Evolutionary conservation across 352 stramenopile species (phyloP).

Genomic region (Phytopythium aichiense): DNA sequence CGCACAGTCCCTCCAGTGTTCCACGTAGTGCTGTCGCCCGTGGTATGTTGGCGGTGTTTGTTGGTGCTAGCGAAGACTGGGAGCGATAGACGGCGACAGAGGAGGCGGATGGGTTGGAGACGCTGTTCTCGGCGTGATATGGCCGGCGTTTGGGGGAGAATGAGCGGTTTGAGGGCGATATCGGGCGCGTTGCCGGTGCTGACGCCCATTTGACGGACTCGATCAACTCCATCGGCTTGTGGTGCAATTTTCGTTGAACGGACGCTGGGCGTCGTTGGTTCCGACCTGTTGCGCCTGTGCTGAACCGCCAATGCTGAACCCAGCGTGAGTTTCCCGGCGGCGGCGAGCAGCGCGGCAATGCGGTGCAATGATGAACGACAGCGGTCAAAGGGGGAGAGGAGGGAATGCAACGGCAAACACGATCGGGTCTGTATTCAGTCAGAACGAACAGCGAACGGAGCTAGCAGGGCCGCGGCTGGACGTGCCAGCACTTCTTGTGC

Average conservation of each 20-base stretch:
- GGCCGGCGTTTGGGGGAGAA: background rate
- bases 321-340: no score
- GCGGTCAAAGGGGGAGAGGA: background rate
- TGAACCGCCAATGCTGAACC: no score
- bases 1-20: background rate
- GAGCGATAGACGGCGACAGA: background rate
- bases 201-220: background rate
- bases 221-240: no score
- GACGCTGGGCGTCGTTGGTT: no score
- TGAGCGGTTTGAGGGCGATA: no score
- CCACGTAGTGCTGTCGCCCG: background rate
- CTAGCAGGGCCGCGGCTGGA: no score
- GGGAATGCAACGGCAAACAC: background rate
- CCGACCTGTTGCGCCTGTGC: no score
- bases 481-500: background rate
- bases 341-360: no score
- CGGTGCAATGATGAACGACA: background rate
- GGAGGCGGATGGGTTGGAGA: background rate
- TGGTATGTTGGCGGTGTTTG: background rate
- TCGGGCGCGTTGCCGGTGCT: background rate
- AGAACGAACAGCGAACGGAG: background rate
- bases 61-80: background rate
- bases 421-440: slow-evolving; percentile 2
- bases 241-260: no score
- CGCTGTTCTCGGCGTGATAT: background rate